A percentile compares a stretch with the other conserved stretches of the same genome.
Conservation (phyloP, 2,329 filamentous ascomycete genomes). For the Hypocrella siamensis region DNA sequence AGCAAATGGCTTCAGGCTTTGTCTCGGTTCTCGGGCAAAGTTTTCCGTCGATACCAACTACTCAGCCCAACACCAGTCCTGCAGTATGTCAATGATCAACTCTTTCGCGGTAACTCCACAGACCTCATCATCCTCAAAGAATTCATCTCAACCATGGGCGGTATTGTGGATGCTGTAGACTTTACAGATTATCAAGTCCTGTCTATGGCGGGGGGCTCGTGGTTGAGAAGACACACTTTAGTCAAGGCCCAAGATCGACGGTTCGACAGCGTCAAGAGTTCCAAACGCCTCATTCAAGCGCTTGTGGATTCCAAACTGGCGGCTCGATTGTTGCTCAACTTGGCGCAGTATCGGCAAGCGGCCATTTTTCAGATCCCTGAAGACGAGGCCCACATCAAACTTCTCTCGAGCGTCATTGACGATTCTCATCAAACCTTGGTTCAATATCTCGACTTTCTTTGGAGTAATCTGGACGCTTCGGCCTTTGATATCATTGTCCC, state of each 20-base stretch:
- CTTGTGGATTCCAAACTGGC: slow-evolving; percentile 65
- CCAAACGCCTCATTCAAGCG: slow-evolving; percentile 64
- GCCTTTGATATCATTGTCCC: slow-evolving; percentile 72
- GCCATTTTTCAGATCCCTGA: slow-evolving; percentile 64
- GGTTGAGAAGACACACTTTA: slow-evolving; percentile 66
- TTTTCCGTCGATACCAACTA: slow-evolving; percentile 72
- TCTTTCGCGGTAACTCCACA: slow-evolving; percentile 68
- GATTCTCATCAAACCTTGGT: slow-evolving; percentile 74
- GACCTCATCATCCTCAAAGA: slow-evolving; percentile 87
- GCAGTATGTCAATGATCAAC: slow-evolving; percentile 76
- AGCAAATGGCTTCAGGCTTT: slow-evolving; percentile 86
- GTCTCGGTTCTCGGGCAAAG: slow-evolving; percentile 78
- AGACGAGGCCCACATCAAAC: slow-evolving; percentile 68
- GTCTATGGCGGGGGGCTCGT: slow-evolving; percentile 75
- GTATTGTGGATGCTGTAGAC: slow-evolving; percentile 72
- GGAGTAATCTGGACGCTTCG: slow-evolving; percentile 57
- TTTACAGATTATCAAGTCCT: slow-evolving; percentile 80
- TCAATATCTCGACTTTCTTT: slow-evolving; percentile 81
- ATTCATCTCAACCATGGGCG: slow-evolving; percentile 82
- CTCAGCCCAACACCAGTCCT: slow-evolving; percentile 76
- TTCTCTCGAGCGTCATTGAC: slow-evolving; percentile 75
- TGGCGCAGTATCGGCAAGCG: slow-evolving; percentile 81
- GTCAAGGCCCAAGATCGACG: slow-evolving; percentile 69
- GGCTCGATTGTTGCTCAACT: slow-evolving; percentile 70
- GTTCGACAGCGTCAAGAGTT: slow-evolving; percentile 57